These are phyloP conservation scores for Yamadazyma phyllophila DNA, from an alignment of 805 yeast genomes.

Conservation along the genomic window DNA sequence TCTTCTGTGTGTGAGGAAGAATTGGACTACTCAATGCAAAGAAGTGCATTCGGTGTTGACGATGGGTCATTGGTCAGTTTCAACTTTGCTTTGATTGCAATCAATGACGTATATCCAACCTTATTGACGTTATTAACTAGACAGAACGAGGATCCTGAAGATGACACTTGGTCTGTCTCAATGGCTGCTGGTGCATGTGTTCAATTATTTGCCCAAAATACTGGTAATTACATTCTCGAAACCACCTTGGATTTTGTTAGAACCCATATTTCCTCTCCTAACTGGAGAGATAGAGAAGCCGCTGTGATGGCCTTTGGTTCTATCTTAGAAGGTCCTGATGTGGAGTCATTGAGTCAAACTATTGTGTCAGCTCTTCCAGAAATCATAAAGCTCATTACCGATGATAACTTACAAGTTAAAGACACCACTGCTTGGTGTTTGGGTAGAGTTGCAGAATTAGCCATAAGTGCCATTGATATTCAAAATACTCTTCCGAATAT, in stretches of 20 bases:
- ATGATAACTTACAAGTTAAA: slow-evolving; percentile 77
- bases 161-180: slow-evolving; percentile 95
- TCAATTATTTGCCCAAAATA: slow-evolving; percentile 88
- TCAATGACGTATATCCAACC: slow-evolving; percentile 84
- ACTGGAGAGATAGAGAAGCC: slow-evolving; percentile 92
- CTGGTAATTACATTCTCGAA: slow-evolving; percentile 81
- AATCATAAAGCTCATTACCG: slow-evolving; percentile 69
- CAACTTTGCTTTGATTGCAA: slow-evolving; percentile 83
- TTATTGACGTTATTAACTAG: slow-evolving; percentile 73
- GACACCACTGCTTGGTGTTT: slow-evolving; percentile 99
- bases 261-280: slow-evolving; percentile 50
- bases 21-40: slow-evolving; percentile 69
- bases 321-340: slow-evolving; percentile 90
- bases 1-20: slow-evolving; percentile 99
- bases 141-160: slow-evolving; percentile 91
- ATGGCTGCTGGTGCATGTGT: slow-evolving; percentile 99
- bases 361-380: slow-evolving; percentile 83
- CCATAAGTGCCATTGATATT: slow-evolving; percentile 70
- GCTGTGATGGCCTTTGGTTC: slow-evolving; percentile 99
- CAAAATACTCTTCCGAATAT: slow-evolving; percentile 66
- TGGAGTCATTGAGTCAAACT: slow-evolving; percentile 60
- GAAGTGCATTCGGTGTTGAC: slow-evolving; percentile 47
- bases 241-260: slow-evolving; percentile 85
- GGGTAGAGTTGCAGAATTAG: slow-evolving; percentile 91
- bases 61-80: slow-evolving; percentile 45